Conservation (phyloP, 176 grass and related monocot species). For the Elymus sibiricus region DNA sequence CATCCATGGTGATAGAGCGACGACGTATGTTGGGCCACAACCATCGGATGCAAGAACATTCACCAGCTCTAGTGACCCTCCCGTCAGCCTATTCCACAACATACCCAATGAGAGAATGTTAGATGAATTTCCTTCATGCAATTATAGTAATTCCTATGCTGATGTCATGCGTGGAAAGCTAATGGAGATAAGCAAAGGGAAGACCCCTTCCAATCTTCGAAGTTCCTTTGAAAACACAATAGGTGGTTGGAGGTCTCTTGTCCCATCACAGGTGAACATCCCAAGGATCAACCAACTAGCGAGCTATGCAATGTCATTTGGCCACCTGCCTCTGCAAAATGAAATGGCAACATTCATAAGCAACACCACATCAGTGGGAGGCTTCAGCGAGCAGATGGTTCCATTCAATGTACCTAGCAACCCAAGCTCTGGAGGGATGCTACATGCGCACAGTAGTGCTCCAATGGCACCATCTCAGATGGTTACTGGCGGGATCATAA, state of each 20-base stretch:
- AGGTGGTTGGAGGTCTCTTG: not conserved
- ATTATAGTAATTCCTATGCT: not conserved
- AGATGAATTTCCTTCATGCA: not conserved
- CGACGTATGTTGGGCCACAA: not conserved
- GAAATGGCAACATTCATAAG: not conserved
- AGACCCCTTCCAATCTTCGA: not conserved
- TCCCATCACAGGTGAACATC: not conserved
- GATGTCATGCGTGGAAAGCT: not conserved
- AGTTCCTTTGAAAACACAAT: not conserved
- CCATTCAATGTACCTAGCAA: not conserved
- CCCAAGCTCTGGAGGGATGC: not conserved
- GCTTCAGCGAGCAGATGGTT: not conserved
- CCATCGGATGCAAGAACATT: not conserved
- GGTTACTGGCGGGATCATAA: not conserved
- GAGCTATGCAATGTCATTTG: not conserved
- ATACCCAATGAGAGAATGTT: not conserved
- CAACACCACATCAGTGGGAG: not conserved
- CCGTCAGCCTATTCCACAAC: constrained; percentile 1
- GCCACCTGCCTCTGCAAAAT: not conserved
- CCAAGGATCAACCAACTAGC: not conserved
- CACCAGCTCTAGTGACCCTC: not conserved
- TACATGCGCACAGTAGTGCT: too few relatives aligned
- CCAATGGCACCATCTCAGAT: too few relatives aligned
- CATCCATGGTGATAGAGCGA: not conserved
- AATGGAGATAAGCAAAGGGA: not conserved